Base-by-base conservation (phyloP, 768 basidiomycete species). In the Podaxis sp. region DNA sequence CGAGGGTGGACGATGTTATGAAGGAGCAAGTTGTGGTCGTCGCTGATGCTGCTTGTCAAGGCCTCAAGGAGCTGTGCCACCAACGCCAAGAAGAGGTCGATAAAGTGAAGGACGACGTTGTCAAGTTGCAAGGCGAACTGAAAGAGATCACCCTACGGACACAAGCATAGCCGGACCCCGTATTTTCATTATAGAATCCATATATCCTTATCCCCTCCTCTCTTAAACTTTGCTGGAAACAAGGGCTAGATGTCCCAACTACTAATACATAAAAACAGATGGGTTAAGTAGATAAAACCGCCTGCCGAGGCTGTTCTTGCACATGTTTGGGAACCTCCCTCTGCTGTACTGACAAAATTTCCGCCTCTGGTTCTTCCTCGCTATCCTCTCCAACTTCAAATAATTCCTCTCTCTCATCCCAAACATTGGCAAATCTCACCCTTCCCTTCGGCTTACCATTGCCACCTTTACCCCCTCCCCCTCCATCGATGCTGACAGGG, bases 341-440 rank as follows among this genome's bases (percentile, higher is more conserved):
- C 44, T 38, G 54, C 15, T 54, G 53, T 28, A 17, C 24, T 4
- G 51, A 36, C 13, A 2, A 51, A 57, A 46, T 54, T 65, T 67
- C 65, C 52, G 69, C 65, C 58, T 70, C 58, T 33, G 58, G 62
- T 38, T 77, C 76, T 60, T 77, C 76, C 62, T 90, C 87, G 67
- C 85, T 86, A 63, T 86, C 84, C 9, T 81, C 84, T 3, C 87
- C 90, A 57, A 90, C 78, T 48, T 80, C 86, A 71, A 93, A 91
- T 38, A 89, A 65, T 59, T 92, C 89, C 73, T 93, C 91, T 28
- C 86, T 82, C 67, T 89, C 89, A 65, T 92, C 88, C 90, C 90
- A 93, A 49, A 88, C 85, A 71, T 59, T 42, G n/a, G 65, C 61
- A 57, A 63, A 63, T 15, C 65, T 38, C 30, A 66, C 65, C 48